These are phyloP conservation scores for Globisporangium splendens DNA, from an alignment of 352 stramenopile genomes.

Conservation along the genomic window DNA sequence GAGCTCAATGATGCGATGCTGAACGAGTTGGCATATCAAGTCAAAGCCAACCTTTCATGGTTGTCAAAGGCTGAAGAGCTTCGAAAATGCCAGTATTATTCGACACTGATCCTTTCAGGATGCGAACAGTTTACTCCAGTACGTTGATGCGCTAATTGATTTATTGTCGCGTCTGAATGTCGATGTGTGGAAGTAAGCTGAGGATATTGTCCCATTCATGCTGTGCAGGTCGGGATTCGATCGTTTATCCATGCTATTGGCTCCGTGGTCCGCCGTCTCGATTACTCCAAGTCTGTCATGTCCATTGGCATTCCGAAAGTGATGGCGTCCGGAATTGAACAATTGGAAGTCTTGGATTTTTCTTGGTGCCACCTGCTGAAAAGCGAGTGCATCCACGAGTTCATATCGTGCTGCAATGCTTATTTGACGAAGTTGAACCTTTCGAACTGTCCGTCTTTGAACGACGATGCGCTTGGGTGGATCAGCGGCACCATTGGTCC, in stretches of 20 bases:
- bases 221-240: constrained; percentile 53
- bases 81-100: constrained; percentile 27
- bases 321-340: constrained; percentile 60
- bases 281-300: constrained; percentile 47
- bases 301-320: constrained; percentile 63
- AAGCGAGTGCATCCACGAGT: constrained; percentile 53
- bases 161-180: constrained; percentile 1
- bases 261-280: constrained; percentile 34
- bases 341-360: constrained; percentile 53
- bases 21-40: constrained; percentile 54
- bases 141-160: background rate
- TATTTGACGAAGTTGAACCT: constrained; percentile 57
- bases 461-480: constrained; percentile 71
- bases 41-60: constrained; percentile 31
- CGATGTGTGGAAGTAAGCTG: no score
- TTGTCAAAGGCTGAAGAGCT: constrained; percentile 11
- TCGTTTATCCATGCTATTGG: constrained; percentile 65
- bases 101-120: constrained; percentile 42
- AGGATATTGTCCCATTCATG: background rate
- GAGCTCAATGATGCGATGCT: constrained; percentile 58
- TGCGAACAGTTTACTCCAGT: constrained; percentile 56
- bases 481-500: constrained; percentile 59
- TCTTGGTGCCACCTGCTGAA: constrained; percentile 52
- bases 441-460: constrained; percentile 50
- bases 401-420: constrained; percentile 67